Evolutionary conservation across 495 filamentous ascomycete species (phyloP), one percentile per base, ranked within the genome.

Genomic region (Tetracladium setigerum): DNA sequence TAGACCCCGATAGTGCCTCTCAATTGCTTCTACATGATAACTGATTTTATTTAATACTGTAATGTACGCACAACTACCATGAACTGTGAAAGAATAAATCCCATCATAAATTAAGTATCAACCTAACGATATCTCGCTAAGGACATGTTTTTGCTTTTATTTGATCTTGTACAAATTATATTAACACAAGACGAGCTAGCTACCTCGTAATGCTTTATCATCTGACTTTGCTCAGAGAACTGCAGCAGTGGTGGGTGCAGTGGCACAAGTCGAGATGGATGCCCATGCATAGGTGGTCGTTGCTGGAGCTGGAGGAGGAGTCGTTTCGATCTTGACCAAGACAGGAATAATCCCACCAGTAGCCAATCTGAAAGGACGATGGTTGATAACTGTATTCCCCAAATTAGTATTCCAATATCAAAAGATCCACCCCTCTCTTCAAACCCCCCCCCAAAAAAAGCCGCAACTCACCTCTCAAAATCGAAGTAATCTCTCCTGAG

Each of bases 291-390:
- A 5, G 1, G 24, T 44, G 8, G 51, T 24, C 13, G 48, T 48
- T 16, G 37, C n/a, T 0, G 45, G 22, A 8, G 53, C 30, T 7
- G 44, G 22, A 2, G 36, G 41, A 19, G 36, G 2, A 16, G 53
- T 49, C 2, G 36, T 51, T 30, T 50, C 50, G 6, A 79, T 82
- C 55, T 72, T 76, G 6, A 87, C 73, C 39, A 87, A 68, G 27
- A 82, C 81, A 0, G 84, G 82, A 46, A 89, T 85, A 4, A 84
- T 72, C 18, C 77, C 79, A 11, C 84, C 83, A 1, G 84, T 87
- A 24, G 59, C 72, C 46, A 87, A 53, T 5, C 60, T 61, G 53
- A 87, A 89, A 5, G 44, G n/a, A 10, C 70, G 73, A 56, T 89
- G 84, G 2, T 73, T 73, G 1, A 87, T 53, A 0, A 74, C 72